Evolutionary conservation across 352 stramenopile genomes (phyloP), one percentile per base, ranked within the genome.

Genomic region (Pelagophyceae sp.): DNA sequence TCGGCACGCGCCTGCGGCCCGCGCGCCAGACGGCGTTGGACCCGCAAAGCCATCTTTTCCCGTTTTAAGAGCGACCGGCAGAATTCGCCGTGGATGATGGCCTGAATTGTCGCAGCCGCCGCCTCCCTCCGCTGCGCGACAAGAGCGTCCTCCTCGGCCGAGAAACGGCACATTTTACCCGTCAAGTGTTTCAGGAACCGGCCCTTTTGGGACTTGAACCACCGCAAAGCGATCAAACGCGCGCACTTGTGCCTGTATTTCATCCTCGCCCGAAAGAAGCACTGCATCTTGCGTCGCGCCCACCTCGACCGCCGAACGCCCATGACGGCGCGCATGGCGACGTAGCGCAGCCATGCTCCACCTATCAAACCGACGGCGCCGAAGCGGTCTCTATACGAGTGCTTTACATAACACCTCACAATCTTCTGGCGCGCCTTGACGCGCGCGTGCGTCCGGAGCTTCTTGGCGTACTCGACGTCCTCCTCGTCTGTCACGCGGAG

Each of bases 41-140:
- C 23, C 45, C 45, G 45, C 45, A 23, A 23, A 54, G 45, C 45
- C 11, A 54, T 23, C 33, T 2, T 58, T 50, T 19, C 67, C 35
- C 67, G 58, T 31, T n/a, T n/a, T n/a, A n/a, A n/a, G 2, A 29
- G 33, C 2, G 33, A 20, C 20, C 67, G 67, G 5, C 17, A 38
- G 33, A 74, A 20, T 37, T 74, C 17, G 1, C 67, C 67, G 67
- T 74, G 19, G 67, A 74, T 74, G 35, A 74, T n/a, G 67, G 67
- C 67, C 67, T 74, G 67, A 37, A 74, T 74, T 37, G 67, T 74
- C 67, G 67, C 67, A 0, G 67, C 67, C 35, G 67, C 67, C 1
- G 33, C n/a, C 11, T 74, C 38, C 35, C 67, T 33, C 33, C 2
- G 1, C 67, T 32, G 23, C 33, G 35, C 15, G 17, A 33, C 35